Conservation (phyloP, 768 basidiomycete species). For the Leucocoprinus sp. region DNA sequence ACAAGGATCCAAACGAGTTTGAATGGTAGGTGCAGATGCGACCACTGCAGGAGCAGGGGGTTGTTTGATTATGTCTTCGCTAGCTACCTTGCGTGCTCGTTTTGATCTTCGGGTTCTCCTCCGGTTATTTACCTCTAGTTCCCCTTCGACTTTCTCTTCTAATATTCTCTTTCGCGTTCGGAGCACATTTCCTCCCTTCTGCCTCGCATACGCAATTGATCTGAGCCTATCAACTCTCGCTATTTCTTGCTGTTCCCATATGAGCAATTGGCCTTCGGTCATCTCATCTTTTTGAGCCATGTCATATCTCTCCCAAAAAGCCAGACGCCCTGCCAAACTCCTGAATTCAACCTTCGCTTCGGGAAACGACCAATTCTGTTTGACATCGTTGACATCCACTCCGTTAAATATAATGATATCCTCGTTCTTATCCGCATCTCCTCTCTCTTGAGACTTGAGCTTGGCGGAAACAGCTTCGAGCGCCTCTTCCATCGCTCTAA, state of each 20-base stretch:
- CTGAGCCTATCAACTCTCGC: slow-evolving; percentile 15
- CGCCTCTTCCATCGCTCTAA: slow-evolving; percentile 30
- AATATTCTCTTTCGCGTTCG: neutral
- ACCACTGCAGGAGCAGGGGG: neutral
- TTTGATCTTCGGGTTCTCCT: neutral
- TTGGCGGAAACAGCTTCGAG: slow-evolving; percentile 29
- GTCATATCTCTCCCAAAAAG: slow-evolving; percentile 22
- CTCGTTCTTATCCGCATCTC: slow-evolving; percentile 17
- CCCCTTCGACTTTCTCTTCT: neutral
- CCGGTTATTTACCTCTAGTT: neutral
- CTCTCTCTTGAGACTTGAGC: slow-evolving; percentile 18
- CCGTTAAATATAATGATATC: neutral
- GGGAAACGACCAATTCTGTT: neutral
- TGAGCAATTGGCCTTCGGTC: slow-evolving; percentile 14
- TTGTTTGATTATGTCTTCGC: neutral
- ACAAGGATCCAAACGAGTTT: neutral
- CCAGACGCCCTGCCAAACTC: slow-evolving; percentile 26
- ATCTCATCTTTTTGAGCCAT: slow-evolving; percentile 22
- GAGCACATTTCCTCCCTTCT: neutral
- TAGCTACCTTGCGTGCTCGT: neutral
- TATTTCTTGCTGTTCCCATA: slow-evolving; percentile 15
- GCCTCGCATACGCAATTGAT: slow-evolving; percentile 1
- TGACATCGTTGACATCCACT: neutral
- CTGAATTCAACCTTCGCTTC: slow-evolving; percentile 12
- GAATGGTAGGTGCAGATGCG: neutral